Conservation (phyloP, 352 stramenopile genomes). For the Halophytophthora batemanensis region DNA sequence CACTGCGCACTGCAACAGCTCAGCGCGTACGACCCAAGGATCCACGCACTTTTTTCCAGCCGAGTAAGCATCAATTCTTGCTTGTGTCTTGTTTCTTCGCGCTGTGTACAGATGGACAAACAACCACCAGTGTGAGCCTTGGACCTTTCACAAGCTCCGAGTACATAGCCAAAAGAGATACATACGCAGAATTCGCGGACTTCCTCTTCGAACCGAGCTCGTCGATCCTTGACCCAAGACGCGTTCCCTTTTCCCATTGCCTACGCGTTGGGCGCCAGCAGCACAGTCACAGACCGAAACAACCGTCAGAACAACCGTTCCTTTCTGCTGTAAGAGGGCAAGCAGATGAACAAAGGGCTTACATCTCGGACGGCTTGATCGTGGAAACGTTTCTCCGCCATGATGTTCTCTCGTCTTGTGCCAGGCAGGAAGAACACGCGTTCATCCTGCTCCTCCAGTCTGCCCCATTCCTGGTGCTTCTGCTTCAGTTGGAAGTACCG, state of each 20-base stretch:
- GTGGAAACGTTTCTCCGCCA: conserved; percentile 69
- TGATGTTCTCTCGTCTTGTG: conserved; percentile 55
- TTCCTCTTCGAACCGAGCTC: conserved; percentile 42
- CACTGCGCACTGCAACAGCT: no score
- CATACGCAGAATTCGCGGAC: conserved; percentile 63
- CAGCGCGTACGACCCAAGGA: no score
- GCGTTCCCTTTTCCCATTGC: conserved; percentile 43
- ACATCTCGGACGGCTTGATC: conserved; percentile 58
- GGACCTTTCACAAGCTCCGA: background rate
- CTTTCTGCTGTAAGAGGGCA: background rate
- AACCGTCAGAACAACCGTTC: background rate
- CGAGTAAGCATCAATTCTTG: conserved; percentile 71
- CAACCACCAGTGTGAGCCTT: conserved; percentile 14
- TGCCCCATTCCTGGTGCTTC: conserved; percentile 54
- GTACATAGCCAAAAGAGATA: conserved; percentile 8
- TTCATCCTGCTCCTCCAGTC: conserved; percentile 51
- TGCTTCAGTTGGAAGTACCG: conserved; percentile 55
- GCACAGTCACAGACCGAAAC: background rate
- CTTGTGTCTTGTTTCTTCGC: conserved; percentile 73
- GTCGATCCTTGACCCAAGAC: conserved; percentile 46
- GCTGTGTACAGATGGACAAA: conserved; percentile 30
- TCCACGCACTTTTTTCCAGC: conserved; percentile 56
- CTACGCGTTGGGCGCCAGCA: background rate
- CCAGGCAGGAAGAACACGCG: conserved; percentile 65
- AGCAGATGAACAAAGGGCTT: background rate